phyloP scores from a whole-genome alignment of 495 filamentous ascomycete species.

The Podospora pseudopauciseta region DNA sequence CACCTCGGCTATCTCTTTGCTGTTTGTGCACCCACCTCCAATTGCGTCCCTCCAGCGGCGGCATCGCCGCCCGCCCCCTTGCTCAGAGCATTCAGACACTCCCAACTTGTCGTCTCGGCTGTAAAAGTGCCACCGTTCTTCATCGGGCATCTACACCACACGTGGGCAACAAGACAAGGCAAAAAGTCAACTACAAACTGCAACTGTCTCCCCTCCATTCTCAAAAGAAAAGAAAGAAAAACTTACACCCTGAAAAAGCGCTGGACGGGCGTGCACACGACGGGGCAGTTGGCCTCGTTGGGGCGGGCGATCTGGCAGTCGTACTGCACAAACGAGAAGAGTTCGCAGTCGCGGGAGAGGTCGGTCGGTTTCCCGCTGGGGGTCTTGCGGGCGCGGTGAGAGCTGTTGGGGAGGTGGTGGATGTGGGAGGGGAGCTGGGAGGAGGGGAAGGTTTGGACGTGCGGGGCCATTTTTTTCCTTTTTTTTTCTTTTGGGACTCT shows the following conservation, averaged over 20 bases:
- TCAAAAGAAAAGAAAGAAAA: slow-evolving; percentile 13
- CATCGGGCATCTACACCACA: slow-evolving; percentile 60
- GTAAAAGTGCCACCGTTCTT: slow-evolving; percentile 55
- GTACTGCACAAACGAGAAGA: slow-evolving; percentile 79
- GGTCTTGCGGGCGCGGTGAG: slow-evolving; percentile 49
- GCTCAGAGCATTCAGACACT: slow-evolving; percentile 33
- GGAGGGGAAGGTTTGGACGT: slow-evolving; percentile 53
- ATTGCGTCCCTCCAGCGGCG: background rate
- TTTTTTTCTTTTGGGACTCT: background rate
- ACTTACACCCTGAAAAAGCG: slow-evolving; percentile 76
- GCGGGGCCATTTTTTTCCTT: slow-evolving; percentile 54
- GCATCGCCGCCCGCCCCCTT: background rate
- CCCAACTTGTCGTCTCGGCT: slow-evolving; percentile 82
- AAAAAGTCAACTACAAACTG: slow-evolving; percentile 1
- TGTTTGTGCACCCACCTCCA: background rate
- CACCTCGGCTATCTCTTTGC: background rate
- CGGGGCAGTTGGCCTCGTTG: slow-evolving; percentile 48
- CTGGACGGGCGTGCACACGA: slow-evolving; percentile 70
- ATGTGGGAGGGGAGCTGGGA: slow-evolving; percentile 48
- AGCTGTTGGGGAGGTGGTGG: slow-evolving; percentile 40
- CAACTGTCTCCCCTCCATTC: background rate
- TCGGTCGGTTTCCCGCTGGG: slow-evolving; percentile 46
- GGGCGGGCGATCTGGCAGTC: slow-evolving; percentile 63
- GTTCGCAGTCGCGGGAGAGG: slow-evolving; percentile 60
- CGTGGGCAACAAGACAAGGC: background rate